Conservation (phyloP, 306 rosid genomes). For the Lithocarpus polystachyus region DNA sequence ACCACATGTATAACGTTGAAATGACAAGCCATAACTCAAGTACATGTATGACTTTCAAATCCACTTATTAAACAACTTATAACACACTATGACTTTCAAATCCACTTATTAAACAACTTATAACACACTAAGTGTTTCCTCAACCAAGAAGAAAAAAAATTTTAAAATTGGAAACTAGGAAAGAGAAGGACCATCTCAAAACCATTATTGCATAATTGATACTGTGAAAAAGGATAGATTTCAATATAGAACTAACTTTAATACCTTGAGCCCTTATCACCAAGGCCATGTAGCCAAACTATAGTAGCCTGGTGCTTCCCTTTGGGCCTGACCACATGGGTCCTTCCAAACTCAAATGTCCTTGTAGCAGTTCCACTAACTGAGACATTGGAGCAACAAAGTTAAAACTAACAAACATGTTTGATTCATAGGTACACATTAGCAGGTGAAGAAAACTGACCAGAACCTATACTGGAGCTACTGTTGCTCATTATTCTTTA, state of each 20-base stretch:
- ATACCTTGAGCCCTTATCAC: slow-evolving; percentile 93
- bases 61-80: slow-evolving; percentile 16
- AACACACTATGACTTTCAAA: slow-evolving; percentile 2
- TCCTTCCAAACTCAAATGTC: slow-evolving; percentile 84
- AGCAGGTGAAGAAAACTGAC: slow-evolving; percentile 42
- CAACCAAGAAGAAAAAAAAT: background rate
- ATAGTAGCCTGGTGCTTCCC: slow-evolving; percentile 88
- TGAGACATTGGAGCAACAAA: slow-evolving; percentile 43
- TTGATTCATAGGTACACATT: too few relatives aligned
- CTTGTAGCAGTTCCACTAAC: slow-evolving; percentile 67
- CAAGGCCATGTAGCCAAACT: slow-evolving; percentile 93
- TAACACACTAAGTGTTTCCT: slow-evolving; percentile 9
- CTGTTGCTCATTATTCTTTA: slow-evolving; percentile 72
- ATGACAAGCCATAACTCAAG: background rate
- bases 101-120: slow-evolving; percentile 17
- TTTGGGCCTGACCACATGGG: slow-evolving; percentile 88
- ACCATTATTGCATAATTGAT: slow-evolving; percentile 2
- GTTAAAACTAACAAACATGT: slow-evolving; percentile 4
- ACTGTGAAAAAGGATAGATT: slow-evolving; percentile 11
- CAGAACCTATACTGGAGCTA: slow-evolving; percentile 56
- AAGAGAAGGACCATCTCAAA: slow-evolving; percentile 7
- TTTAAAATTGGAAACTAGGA: background rate
- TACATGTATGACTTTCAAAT: slow-evolving; percentile 5
- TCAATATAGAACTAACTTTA: slow-evolving; percentile 11
- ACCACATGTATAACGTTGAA: background rate